Evolutionary conservation across 148 eudicot genomes (phyloP), one percentile per base, ranked within the genome.

Genomic region (Cornus kousa): DNA sequence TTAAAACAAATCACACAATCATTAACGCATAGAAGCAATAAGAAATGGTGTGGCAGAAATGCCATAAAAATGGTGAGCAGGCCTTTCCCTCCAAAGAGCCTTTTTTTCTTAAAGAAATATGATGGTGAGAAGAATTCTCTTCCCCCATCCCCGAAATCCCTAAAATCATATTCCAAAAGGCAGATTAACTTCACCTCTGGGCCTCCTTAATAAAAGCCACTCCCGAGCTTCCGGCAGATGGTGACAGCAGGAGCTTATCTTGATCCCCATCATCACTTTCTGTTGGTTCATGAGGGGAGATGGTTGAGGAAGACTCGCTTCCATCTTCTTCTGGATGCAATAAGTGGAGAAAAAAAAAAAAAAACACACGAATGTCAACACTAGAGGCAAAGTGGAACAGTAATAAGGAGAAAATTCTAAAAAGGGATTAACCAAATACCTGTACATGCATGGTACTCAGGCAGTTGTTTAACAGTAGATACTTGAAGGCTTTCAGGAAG

Each of bases 401-500:
- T 16, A 55, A 17, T n/a, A 66, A 75, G 39, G 12, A 67, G 39
- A 17, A 7, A 76, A 10, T 32, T 17, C 60, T 73, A 53, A 23
- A 70, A 43, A 13, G 1, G 24, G 66, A 74, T 16, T 46, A 24
- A n/a, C 32, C n/a, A 71, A 76, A 81, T 70, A 87, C 95, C 97
- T 48, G 80, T 39, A 80, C 83, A 79, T n/a, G 84, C 86, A 68
- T 87, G 92, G 74, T 90, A 91, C 89, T 93, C 95, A 0, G 97
- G 89, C 71, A 85, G 69, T 62, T 91, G 93, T 82, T 91, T 86
- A 50, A 93, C 91, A 39, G 92, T 86, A 50, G 97, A 88, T 73
- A 78, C 84, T 87, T 93, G 97, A 74, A 93, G 93, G 77, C 90
- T 93, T 80, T 91, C 97, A 5, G 97, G 97, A 37, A 93, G 95